Evolutionary conservation across 2,329 filamentous ascomycete species (phyloP), one percentile per base, ranked within the genome.

Genomic region (Trichocomaceae sp.): DNA sequence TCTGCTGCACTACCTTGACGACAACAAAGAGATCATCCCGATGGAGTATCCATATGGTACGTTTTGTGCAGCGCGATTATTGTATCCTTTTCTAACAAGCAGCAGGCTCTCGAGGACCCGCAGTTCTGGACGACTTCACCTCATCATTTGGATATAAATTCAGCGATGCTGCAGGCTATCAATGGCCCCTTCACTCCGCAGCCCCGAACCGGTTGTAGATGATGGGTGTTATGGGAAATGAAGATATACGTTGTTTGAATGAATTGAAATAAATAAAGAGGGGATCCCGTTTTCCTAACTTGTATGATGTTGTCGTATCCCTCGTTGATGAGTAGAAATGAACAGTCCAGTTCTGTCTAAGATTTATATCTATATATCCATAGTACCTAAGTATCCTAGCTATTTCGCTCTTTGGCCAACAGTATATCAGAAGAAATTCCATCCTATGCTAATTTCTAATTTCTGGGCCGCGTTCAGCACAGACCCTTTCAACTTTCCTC

Each of bases 41-140:
- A 99, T 99, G 93, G 92, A 96, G 70, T 99, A 99, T 77, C 92
- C 95, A 62, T 99, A 99, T 71, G 93, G 93, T 96, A 77, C 77
- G 87, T 73, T 31, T n/a, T 15, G 15, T n/a, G n/a, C n/a, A 15
- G 9, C 1, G n/a, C 10, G 6, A 5, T 15, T 35, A 26, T 35
- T 7, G 9, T 29, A 10, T 29, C n/a, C 10, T 42, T 35, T 44
- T 15, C 39, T 29, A 33, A 15, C 48, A 48, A 29, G 50, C 26
- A 20, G 10, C 63, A 99, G 93, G 93, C 63, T 99, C 93, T 57
- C 92, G 95, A 66, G 93, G 95, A 58, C 95, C 95, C 26, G 88
- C 91, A 54, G 92, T 99, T 37, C 82, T 99, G 55, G 93, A 99
- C 65, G 93, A 99, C 77, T 99, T 99, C 77, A 97, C 92, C 31